Evolutionary conservation across 495 filamentous ascomycete genomes (phyloP).

Genomic region (Penicillium manginii): DNA sequence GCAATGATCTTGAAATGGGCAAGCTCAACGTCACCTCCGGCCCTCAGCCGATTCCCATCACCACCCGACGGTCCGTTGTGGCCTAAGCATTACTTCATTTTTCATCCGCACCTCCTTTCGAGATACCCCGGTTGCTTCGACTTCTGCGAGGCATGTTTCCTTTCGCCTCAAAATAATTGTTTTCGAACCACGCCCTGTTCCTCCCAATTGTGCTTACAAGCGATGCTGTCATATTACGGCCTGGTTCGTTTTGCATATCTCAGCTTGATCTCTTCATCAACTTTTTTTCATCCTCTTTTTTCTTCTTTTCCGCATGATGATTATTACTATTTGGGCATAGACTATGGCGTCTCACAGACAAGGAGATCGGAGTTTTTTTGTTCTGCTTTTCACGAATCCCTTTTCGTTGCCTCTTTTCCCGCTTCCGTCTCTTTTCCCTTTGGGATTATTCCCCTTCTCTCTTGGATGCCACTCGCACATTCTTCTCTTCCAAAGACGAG

Average conservation of each 20-base stretch:
- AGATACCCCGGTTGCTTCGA: conserved; percentile 29
- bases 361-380: conserved; percentile 36
- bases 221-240: conserved; percentile 4
- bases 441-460: conserved; percentile 12
- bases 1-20: conserved; percentile 40
- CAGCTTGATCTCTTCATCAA: background rate
- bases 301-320: conserved; percentile 21
- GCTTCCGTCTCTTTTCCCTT: conserved; percentile 10
- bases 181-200: conserved; percentile 9
- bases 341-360: conserved; percentile 43
- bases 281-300: conserved; percentile 10
- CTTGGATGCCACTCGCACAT: conserved; percentile 21
- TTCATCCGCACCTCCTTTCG: conserved; percentile 19
- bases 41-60: conserved; percentile 50
- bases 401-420: conserved; percentile 4
- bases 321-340: conserved; percentile 38
- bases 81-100: conserved; percentile 28
- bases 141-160: conserved; percentile 20
- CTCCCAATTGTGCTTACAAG: conserved; percentile 8
- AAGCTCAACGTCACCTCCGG: conserved; percentile 43
- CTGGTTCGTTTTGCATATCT: conserved; percentile 3
- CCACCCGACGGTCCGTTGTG: conserved; percentile 43
- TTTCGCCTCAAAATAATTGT: conserved; percentile 12
- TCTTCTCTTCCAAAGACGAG: conserved; percentile 7
- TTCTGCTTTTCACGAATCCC: conserved; percentile 14